phyloP scores from a whole-genome alignment of 495 filamentous ascomycete genomes.

The Saxophila tyrrhenica region DNA sequence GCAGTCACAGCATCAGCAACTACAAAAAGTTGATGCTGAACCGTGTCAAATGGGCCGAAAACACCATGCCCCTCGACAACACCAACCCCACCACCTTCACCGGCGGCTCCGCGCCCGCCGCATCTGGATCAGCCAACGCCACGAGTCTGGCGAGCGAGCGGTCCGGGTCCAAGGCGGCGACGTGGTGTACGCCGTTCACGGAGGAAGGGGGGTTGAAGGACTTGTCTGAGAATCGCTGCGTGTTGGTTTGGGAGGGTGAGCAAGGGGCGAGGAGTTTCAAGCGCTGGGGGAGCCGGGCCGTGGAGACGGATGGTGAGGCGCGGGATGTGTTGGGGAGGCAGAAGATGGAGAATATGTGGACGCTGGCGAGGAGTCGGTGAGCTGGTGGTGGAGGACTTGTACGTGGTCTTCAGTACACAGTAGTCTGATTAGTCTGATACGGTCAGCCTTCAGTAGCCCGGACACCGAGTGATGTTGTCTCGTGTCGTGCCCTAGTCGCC shows the following conservation, averaged over 20 bases:
- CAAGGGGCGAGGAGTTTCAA: constrained; percentile 64
- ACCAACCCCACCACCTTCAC: constrained; percentile 38
- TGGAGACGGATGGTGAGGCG: constrained; percentile 80
- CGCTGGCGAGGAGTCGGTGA: constrained; percentile 59
- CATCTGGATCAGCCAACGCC: background rate
- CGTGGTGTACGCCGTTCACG: constrained; percentile 68
- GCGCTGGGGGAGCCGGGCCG: constrained; percentile 74
- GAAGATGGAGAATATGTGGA: constrained; percentile 96
- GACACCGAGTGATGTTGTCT: too few species aligned
- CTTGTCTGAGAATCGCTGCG: constrained; percentile 65
- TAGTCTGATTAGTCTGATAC: too few species aligned
- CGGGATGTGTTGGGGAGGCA: constrained; percentile 63
- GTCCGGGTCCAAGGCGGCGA: constrained; percentile 19
- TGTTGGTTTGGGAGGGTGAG: constrained; percentile 79
- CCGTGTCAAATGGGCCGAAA: constrained; percentile 90
- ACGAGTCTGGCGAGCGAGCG: background rate
- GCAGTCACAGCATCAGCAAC: constrained; percentile 60
- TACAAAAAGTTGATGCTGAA: constrained; percentile 88
- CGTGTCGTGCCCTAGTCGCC: too few species aligned
- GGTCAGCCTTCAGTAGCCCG: too few species aligned
- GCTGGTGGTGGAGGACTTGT: background rate
- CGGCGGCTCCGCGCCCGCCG: background rate
- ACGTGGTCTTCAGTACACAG: too few species aligned
- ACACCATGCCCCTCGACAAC: constrained; percentile 54
- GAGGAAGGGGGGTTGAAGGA: constrained; percentile 66